Evolutionary conservation across 108 stramenopile species (phyloP).

Genomic region (Skeletonema tropicum): DNA sequence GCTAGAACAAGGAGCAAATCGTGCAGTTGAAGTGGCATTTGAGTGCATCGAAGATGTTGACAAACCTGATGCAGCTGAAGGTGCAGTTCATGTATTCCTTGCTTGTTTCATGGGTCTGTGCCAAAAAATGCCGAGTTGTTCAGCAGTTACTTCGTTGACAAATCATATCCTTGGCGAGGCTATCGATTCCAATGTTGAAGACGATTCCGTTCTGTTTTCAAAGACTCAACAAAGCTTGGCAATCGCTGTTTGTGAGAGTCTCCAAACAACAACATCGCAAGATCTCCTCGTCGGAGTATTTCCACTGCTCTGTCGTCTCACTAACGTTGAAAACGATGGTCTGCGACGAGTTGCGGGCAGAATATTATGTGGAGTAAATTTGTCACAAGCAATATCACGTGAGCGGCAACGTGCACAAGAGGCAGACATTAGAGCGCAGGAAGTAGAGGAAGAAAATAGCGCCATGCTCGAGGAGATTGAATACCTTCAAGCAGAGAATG

Average conservation of each 20-base stretch:
- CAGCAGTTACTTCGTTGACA: constrained; percentile 40
- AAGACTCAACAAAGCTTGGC: constrained; percentile 59
- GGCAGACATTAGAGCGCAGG: constrained; percentile 36
- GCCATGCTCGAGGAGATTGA: constrained; percentile 58
- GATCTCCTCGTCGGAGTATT: constrained; percentile 57
- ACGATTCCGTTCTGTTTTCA: constrained; percentile 19
- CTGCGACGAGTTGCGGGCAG: constrained; percentile 60
- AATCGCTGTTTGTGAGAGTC: constrained; percentile 52
- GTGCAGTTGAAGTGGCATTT: constrained; percentile 46
- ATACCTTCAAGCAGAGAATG: constrained; percentile 47
- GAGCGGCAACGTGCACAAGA: constrained; percentile 53
- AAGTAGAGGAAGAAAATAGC: constrained; percentile 61
- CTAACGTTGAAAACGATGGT: constrained; percentile 48
- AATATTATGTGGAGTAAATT: constrained; percentile 51
- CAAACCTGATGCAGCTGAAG: constrained; percentile 24
- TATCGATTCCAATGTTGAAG: constrained; percentile 22
- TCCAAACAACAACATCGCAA: constrained; percentile 43
- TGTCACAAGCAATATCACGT: constrained; percentile 53
- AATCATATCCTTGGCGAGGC: constrained; percentile 50
- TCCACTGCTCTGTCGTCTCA: constrained; percentile 62
- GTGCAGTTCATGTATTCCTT: constrained; percentile 48
- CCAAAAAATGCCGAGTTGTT: constrained; percentile 50
- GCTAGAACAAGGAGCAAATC: constrained; percentile 41
- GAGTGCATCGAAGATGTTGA: constrained; percentile 14
- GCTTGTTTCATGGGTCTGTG: constrained; percentile 68